phyloP scores from a whole-genome alignment of 495 filamentous ascomycete species.

The Penicillium soppii region DNA sequence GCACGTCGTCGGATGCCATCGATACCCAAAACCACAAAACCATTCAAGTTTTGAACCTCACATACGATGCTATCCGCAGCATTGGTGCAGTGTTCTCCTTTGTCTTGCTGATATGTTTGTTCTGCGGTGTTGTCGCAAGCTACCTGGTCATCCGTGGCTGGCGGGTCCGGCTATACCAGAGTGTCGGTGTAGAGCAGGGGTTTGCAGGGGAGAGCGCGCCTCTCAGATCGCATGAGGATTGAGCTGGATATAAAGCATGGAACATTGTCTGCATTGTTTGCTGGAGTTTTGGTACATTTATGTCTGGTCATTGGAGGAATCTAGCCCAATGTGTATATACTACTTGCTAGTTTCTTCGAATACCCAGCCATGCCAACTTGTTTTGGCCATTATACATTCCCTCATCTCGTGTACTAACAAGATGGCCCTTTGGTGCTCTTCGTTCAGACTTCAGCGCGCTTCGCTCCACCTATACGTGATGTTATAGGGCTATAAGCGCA shows the following conservation, averaged over 20 bases:
- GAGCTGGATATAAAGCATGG: neutral
- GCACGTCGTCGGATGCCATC: constrained; percentile 6
- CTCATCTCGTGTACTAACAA: too few relatives aligned
- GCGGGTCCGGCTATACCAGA: constrained; percentile 29
- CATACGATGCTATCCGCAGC: constrained; percentile 20
- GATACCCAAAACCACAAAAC: constrained; percentile 22
- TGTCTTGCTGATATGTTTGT: constrained; percentile 20
- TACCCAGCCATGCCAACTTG: neutral
- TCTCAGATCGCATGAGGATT: constrained; percentile 15
- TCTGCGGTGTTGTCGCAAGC: constrained; percentile 17
- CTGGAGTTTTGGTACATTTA: constrained; percentile 4
- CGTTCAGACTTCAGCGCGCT: too few relatives aligned
- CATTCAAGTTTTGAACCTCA: constrained; percentile 14
- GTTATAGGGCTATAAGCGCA: too few relatives aligned
- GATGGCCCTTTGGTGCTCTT: too few relatives aligned
- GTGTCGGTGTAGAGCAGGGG: constrained; percentile 11
- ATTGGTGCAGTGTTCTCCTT: constrained; percentile 24
- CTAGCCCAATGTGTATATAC: constrained; percentile 5
- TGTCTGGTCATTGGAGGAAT: neutral
- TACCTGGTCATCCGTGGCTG: constrained; percentile 28
- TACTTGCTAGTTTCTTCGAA: neutral
- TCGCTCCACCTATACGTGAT: too few relatives aligned
- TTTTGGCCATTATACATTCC: too few relatives aligned
- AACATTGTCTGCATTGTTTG: constrained; percentile 1
- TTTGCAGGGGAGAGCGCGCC: constrained; percentile 13